Base-by-base conservation (phyloP, 352 stramenopile species). In the Pilasporangium apinafurcum region DNA sequence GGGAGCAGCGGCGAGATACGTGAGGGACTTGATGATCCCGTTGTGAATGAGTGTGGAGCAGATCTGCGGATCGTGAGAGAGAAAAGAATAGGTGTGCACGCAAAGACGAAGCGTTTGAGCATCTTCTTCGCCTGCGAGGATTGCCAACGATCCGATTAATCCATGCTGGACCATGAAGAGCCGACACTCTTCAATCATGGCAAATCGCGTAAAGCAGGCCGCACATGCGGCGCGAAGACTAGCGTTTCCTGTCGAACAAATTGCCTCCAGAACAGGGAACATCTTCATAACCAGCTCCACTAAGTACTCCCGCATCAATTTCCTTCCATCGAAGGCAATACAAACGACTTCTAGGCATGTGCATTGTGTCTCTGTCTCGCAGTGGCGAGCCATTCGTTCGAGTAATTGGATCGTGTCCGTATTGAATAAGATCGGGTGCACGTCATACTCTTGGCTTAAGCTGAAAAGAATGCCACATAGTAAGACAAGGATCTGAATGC, bases 1-100 rank as follows among this genome's bases (percentile, higher is more conserved):
- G 0, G 77, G 77, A n/a, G 77, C 77, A 0, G 72, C 74, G 5
- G 77, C 68, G 1, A 89, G 45, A 26, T 79, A 61, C 22, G 69
- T 76, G 16, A 89, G 65, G n/a, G 77, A 72, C 47, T 89, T 83
- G 45, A 86, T 67, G 30, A 89, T 77, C 0, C 77, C 73, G 24
- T 64, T 69, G 22, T 57, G 36, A 13, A 86, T 81, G 25, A 89
- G 53, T 26, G 52, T 49, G 8, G 56, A 47, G 8, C 77, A 79
- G 16, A 89, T 62, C 5, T 27, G 46, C n/a, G 53, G 25, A 20
- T 83, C 63, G 8, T 63, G 59, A 0, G 71, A 82, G 17, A 89
- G 37, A 27, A 78, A 57, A 21, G 77, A 70, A 57, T 86, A 89
- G 37, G 77, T 70, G 18, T 75, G 67, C 5, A 85, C 77, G 27